A percentile compares a stretch with the other conserved stretches of the same genome.
Evolutionary conservation across 1,139 yeast genomes (phyloP).

Genomic region (Blastobotrys indianensis): DNA sequence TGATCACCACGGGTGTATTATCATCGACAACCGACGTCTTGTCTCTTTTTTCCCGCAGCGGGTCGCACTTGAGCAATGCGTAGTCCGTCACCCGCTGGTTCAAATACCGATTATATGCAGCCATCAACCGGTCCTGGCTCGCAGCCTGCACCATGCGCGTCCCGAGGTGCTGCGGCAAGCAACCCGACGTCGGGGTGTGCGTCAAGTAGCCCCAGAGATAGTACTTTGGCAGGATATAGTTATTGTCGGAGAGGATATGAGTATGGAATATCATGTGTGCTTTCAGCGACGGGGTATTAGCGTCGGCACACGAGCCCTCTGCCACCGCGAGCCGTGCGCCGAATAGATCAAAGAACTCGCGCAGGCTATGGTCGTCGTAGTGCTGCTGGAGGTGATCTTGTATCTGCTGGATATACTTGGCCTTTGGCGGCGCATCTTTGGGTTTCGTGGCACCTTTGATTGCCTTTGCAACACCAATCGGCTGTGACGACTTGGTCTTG

Average conservation of each 20-base stretch:
- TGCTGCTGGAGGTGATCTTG: slow-evolving; percentile 15
- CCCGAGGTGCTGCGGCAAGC: slow-evolving; percentile 1
- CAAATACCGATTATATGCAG: slow-evolving; percentile 24
- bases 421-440: slow-evolving; percentile 19
- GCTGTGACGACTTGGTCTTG: background rate
- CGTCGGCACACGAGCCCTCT: too few species aligned
- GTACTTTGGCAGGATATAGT: slow-evolving; percentile 10
- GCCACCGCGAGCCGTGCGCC: slow-evolving; percentile 12
- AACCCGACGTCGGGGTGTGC: slow-evolving; percentile 12
- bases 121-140: slow-evolving; percentile 16
- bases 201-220: slow-evolving; percentile 12
- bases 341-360: slow-evolving; percentile 16
- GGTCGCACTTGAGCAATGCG: slow-evolving; percentile 18
- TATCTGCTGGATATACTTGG: slow-evolving; percentile 18
- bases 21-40: slow-evolving; percentile 19
- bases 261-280: slow-evolving; percentile 24
- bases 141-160: slow-evolving; percentile 1
- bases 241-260: slow-evolving; percentile 21
- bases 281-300: slow-evolving; percentile 15
- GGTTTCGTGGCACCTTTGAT: slow-evolving; percentile 23
- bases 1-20: slow-evolving; percentile 11
- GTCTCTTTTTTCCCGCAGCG: slow-evolving; percentile 22
- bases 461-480: slow-evolving; percentile 8
- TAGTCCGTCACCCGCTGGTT: slow-evolving; percentile 22
- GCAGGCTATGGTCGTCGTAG: slow-evolving; percentile 12